Conservation (phyloP, 768 basidiomycete genomes). For the Russula sp. region DNA sequence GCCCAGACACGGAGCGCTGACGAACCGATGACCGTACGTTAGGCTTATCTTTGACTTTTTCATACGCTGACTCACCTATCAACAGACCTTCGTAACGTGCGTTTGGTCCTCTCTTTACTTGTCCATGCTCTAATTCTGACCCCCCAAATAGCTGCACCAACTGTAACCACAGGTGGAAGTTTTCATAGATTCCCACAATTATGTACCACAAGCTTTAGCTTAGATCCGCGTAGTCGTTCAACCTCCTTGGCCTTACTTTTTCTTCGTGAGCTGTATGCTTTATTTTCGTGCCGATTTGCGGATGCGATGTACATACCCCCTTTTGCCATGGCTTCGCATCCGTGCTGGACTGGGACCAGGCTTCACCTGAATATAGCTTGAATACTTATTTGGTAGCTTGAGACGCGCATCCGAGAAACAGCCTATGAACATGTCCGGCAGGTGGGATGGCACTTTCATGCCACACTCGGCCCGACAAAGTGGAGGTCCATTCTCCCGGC, state of each 20-base stretch:
- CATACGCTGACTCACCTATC: constrained; percentile 3
- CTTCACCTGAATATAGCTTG: not conserved
- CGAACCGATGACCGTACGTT: constrained; percentile 92
- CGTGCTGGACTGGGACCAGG: not conserved
- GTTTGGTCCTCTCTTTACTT: constrained; percentile 25
- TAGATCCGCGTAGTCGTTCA: constrained; percentile 8
- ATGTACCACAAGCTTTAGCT: constrained; percentile 4
- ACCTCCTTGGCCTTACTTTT: not conserved
- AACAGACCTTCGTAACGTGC: constrained; percentile 84
- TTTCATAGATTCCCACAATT: constrained; percentile 38
- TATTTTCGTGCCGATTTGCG: not conserved
- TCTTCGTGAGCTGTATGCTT: not conserved
- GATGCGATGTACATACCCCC: constrained; percentile 13
- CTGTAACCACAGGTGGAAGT: constrained; percentile 67
- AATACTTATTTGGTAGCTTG: not conserved
- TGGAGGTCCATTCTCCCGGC: not conserved
- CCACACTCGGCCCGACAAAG: not conserved
- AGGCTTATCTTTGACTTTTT: constrained; percentile 6
- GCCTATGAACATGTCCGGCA: not conserved
- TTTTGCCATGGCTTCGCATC: not conserved
- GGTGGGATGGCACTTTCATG: not conserved
- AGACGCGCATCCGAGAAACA: not conserved
- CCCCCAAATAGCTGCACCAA: constrained; percentile 48
- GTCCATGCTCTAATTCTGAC: constrained; percentile 5
- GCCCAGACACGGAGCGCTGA: constrained; percentile 97